Conservation (phyloP, 108 stramenopile species). For the Cylindrotheca fusiformis region DNA sequence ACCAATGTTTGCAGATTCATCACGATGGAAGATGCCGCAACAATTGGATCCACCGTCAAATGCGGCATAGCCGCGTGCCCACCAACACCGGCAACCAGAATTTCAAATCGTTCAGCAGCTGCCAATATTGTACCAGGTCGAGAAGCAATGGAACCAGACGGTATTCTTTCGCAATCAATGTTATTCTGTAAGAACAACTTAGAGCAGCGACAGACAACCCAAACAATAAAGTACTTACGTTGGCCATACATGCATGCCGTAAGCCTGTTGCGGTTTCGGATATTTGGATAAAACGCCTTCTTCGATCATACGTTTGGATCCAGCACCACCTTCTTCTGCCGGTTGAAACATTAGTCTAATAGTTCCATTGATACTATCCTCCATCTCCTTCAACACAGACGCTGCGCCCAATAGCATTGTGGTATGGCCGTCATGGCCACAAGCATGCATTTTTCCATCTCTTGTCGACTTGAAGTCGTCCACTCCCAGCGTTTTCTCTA, state of each 20-base stretch:
- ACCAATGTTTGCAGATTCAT: constrained; percentile 87
- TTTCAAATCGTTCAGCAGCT: constrained; percentile 78
- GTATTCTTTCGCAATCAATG: constrained; percentile 32
- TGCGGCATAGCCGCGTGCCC: constrained; percentile 95
- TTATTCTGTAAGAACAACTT: constrained; percentile 27
- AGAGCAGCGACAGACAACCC: neutral
- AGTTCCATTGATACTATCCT: constrained; percentile 55
- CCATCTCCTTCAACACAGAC: constrained; percentile 53
- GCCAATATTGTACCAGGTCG: constrained; percentile 83
- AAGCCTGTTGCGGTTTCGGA: constrained; percentile 67
- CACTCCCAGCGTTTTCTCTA: constrained; percentile 54
- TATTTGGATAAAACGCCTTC: constrained; percentile 69
- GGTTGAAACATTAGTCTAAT: constrained; percentile 70
- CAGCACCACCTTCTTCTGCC: constrained; percentile 92
- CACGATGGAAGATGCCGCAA: constrained; percentile 74
- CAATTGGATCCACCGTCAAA: constrained; percentile 81
- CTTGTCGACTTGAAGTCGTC: constrained; percentile 51
- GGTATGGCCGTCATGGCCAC: constrained; percentile 94
- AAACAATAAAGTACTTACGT: constrained; percentile 12
- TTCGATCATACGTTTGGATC: constrained; percentile 84
- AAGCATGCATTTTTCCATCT: constrained; percentile 88
- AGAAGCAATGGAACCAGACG: constrained; percentile 66
- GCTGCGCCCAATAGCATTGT: constrained; percentile 88
- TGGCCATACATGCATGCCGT: constrained; percentile 87
- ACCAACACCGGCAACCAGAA: constrained; percentile 80